Conservation (phyloP, 257 asterid species). For the Salvia miltiorrhiza region DNA sequence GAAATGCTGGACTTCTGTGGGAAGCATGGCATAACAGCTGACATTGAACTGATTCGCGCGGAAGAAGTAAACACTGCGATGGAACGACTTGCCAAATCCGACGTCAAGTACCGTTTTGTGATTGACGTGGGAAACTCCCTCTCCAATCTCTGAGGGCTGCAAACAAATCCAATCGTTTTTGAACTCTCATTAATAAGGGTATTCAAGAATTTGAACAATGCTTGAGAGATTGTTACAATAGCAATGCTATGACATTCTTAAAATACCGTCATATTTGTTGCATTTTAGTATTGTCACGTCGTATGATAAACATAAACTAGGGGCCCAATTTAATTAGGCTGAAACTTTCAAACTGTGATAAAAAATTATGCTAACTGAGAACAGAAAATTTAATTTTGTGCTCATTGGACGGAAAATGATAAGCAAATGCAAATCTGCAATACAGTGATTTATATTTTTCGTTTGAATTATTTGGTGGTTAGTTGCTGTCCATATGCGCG, state of each 20-base stretch:
- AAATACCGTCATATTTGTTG: neutral
- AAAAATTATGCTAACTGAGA: too few species aligned
- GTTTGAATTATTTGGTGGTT: too few species aligned
- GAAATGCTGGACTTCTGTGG: constrained; percentile 70
- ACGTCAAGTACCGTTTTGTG: constrained; percentile 67
- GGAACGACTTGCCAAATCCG: constrained; percentile 57
- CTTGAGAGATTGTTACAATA: neutral
- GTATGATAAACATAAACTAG: too few species aligned
- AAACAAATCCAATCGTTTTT: too few species aligned
- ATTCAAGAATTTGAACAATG: neutral
- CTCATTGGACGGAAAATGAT: too few species aligned
- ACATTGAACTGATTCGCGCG: constrained; percentile 45
- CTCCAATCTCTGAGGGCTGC: constrained; percentile 23
- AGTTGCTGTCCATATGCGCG: too few species aligned
- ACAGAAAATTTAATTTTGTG: too few species aligned
- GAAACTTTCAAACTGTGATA: too few species aligned
- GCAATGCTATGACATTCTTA: neutral
- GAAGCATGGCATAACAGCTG: constrained; percentile 51
- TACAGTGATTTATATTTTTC: too few species aligned
- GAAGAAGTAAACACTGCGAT: constrained; percentile 46
- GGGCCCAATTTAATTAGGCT: too few species aligned
- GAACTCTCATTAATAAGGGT: neutral
- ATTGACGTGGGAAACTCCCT: constrained; percentile 55
- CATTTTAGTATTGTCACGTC: too few species aligned
- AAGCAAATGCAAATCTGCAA: too few species aligned